Evolutionary conservation across 495 filamentous ascomycete species (phyloP), one percentile per base, ranked within the genome.

Genomic region (Xylaria cubensis): DNA sequence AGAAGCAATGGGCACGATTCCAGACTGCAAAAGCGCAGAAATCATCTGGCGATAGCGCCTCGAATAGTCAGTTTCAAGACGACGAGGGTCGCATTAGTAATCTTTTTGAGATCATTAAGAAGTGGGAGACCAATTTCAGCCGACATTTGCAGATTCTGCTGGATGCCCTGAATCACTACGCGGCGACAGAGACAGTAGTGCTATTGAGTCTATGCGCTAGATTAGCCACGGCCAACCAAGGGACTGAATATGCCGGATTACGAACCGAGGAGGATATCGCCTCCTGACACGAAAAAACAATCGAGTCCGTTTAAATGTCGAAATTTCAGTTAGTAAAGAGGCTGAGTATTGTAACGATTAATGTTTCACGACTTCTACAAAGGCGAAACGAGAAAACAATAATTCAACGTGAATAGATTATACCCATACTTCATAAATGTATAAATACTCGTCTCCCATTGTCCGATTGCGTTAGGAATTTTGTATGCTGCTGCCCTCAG

Each of bases 141-240:
- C 85, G 93, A 48, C 95, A 98, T 81, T 81, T 99, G 74, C 93
- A 94, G 81, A 96, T 98, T 74, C 79, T 99, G 73, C 86, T 98
- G 63, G 95, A 98, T 81, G 93, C 93, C 61, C 82, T 99, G 75
- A 97, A 98, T 74, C 97, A 98, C 80, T 97, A 97, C 74, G 96
- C 96, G 1, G 95, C 95, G 0, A 99, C 96, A 3, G 96, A 99
- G 83, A 98, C 96, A 73, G 96, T 98, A 39, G 96, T 97, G 32
- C 83, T 98, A 71, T 81, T 97, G 70, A 93, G 95, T 70, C 84
- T 99, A 7, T 95, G 93, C 79, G 92, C 93, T 36, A 80, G 92
- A 73, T 76, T 95, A 76, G 92, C 91, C 71, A 92, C 90, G 51
- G 93, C 91, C 46, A 92, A 89, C 69, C 91, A 93, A 73, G 92